phyloP scores from a whole-genome alignment of 2,329 filamentous ascomycete species.

The Neofusicoccum kwambonambiense region DNA sequence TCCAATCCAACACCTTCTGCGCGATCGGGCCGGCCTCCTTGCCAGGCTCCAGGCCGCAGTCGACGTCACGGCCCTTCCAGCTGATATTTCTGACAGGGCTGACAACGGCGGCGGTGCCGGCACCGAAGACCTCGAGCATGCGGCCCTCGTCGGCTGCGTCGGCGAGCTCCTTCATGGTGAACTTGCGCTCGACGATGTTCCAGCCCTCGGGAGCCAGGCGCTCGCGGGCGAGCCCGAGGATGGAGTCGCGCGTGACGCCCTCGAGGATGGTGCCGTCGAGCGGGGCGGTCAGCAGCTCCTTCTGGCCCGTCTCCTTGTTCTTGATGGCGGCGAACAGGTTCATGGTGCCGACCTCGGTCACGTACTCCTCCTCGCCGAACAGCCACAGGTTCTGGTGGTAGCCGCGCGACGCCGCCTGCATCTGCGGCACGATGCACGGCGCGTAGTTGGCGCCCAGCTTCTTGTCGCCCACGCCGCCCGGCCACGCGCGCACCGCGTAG shows the following conservation, averaged over 20 bases:
- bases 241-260: constrained; percentile 89
- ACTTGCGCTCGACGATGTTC: constrained; percentile 84
- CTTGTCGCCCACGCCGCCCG: constrained; percentile 95
- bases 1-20: constrained; percentile 90
- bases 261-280: constrained; percentile 95
- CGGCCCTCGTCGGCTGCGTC: constrained; percentile 81
- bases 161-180: constrained; percentile 82
- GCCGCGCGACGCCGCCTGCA: constrained; percentile 83
- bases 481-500: constrained; percentile 96
- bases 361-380: constrained; percentile 90
- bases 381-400: constrained; percentile 99
- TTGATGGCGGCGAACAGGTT: constrained; percentile 89
- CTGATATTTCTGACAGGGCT: constrained; percentile 85
- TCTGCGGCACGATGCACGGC: constrained; percentile 96
- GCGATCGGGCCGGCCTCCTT: constrained; percentile 89
- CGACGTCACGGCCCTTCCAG: constrained; percentile 78
- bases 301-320: constrained; percentile 83
- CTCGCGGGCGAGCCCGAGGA: constrained; percentile 83
- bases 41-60: constrained; percentile 76
- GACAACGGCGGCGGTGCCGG: constrained; percentile 92
- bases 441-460: constrained; percentile 99
- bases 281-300: constrained; percentile 91
- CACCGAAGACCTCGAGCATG: constrained; percentile 87
- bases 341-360: constrained; percentile 98
- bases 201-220: constrained; percentile 81